Evolutionary conservation across 106 monocot genomes (phyloP), one percentile per base, ranked within the genome.

Genomic region (Acorus calamus): DNA sequence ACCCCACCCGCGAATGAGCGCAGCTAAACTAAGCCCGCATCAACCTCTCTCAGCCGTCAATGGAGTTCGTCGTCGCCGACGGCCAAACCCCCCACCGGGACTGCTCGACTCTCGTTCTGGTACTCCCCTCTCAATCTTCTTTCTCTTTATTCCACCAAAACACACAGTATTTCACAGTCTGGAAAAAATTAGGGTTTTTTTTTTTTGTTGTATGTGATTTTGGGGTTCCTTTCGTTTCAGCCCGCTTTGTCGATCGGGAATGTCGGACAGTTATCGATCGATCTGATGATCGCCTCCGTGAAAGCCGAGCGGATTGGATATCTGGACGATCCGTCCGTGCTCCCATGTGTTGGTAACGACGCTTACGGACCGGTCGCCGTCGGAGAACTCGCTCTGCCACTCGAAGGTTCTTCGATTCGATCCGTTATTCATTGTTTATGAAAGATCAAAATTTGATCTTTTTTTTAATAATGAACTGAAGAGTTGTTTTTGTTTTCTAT

Each of bases 291-390:
- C 13, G 69, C 98, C 3, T 83, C 98, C 9, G 58, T 55, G 2
- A 54, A 71, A 51, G 85, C 98, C 43, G 71, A 53, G 49, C 74
- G 77, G 71, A 86, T 88, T 44, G 98, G 75, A 5, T 92, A 68
- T 51, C 62, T 99, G 73, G 98, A 99, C 65, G 92, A 92, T 61
- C 85, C 98, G 0, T 83, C 79, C 3, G 69, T 99, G 55, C 85
- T 99, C 43, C 98, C 98, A 5, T 99, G 92, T 73, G 92, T 86
- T 2, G 98, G 98, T 8, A 99, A 99, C 77, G 87, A 99, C 52
- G 88, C 98, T 5, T 99, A 87, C 61, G 73, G 74, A 14, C 86
- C 92, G 7, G 59, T 59, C 4, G 77, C 92, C 6, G 74, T 64
- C 9, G 98, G 92, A 9, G 79, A 80, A 52, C 84, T 99, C 66